phyloP scores from a whole-genome alignment of 75 land plant species.

The Chamaecyparis obtusa region DNA sequence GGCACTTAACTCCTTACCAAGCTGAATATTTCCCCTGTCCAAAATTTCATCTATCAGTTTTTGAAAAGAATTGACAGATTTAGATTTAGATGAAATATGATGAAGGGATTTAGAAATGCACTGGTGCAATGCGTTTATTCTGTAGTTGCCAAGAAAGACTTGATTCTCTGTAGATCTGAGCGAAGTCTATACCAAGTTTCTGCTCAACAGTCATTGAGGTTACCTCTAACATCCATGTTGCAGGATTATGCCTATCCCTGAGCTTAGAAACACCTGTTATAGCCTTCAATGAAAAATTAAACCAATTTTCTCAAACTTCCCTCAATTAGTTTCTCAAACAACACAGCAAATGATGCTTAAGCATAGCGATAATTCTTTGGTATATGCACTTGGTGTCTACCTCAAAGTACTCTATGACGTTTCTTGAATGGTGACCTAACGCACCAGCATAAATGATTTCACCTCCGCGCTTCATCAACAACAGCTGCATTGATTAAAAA shows the following conservation, averaged over 20 bases:
- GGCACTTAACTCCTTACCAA: neutral
- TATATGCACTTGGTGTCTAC: neutral
- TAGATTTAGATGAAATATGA: neutral
- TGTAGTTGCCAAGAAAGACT: neutral
- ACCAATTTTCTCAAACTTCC: neutral
- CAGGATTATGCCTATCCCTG: slow-evolving; percentile 29
- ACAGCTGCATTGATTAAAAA: neutral
- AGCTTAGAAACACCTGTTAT: slow-evolving; percentile 27
- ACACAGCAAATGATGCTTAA: neutral
- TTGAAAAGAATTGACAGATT: neutral
- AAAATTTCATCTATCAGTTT: neutral
- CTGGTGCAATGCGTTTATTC: neutral
- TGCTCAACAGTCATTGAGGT: slow-evolving; percentile 3
- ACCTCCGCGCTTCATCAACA: too few relatives aligned
- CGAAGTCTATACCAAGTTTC: neutral
- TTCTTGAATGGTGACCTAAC: too few relatives aligned
- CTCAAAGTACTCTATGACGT: too few relatives aligned
- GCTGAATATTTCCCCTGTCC: neutral
- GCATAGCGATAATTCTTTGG: neutral
- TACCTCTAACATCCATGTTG: slow-evolving; percentile 8
- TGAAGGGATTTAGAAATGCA: neutral
- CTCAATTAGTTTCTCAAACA: neutral
- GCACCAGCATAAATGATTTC: too few relatives aligned
- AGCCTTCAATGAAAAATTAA: slow-evolving; percentile 4
- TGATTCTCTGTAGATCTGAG: neutral